phyloP scores from a whole-genome alignment of 2,329 filamentous ascomycete genomes.

The Aspergillus luchuensis region DNA sequence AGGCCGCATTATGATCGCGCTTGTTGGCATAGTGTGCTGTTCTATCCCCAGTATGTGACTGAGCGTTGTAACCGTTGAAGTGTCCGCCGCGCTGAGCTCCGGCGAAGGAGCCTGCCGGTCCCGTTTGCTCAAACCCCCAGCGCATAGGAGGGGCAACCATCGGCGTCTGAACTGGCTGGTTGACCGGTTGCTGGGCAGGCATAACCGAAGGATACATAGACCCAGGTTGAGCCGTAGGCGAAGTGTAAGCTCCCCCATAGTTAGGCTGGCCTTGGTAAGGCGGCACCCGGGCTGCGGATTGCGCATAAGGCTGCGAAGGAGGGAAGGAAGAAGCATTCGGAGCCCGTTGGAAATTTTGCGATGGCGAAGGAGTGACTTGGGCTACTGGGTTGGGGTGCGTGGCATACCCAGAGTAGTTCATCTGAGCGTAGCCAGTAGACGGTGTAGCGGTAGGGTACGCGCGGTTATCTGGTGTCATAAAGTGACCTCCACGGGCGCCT shows the following conservation, averaged over 20 bases:
- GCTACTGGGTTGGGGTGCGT: conserved; percentile 27
- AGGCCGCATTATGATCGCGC: conserved; percentile 41
- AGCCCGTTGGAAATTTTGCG: conserved; percentile 26
- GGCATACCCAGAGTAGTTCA: conserved; percentile 35
- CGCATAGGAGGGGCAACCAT: conserved; percentile 59
- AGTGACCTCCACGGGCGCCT: conserved; percentile 33
- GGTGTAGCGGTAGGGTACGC: conserved; percentile 28
- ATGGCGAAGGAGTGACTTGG: conserved; percentile 29
- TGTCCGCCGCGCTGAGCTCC: conserved; percentile 33
- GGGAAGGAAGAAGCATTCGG: conserved; percentile 24
- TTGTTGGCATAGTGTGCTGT: conserved; percentile 33
- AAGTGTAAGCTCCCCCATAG: conserved; percentile 31
- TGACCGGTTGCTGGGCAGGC: conserved; percentile 26
- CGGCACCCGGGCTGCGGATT: conserved; percentile 24
- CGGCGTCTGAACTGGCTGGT: conserved; percentile 35
- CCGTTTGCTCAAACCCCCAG: conserved; percentile 55
- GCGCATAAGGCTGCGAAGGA: conserved; percentile 30
- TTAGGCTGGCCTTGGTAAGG: conserved; percentile 30
- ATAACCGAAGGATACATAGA: conserved; percentile 23
- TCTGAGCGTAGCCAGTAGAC: conserved; percentile 31
- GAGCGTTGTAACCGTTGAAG: conserved; percentile 26
- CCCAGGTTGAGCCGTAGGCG: conserved; percentile 26
- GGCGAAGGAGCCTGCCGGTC: conserved; percentile 52
- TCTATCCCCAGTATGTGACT: conserved; percentile 21
- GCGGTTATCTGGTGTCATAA: conserved; percentile 25